Conservation (phyloP, 768 basidiomycete genomes). For the Ramaria sp. region DNA sequence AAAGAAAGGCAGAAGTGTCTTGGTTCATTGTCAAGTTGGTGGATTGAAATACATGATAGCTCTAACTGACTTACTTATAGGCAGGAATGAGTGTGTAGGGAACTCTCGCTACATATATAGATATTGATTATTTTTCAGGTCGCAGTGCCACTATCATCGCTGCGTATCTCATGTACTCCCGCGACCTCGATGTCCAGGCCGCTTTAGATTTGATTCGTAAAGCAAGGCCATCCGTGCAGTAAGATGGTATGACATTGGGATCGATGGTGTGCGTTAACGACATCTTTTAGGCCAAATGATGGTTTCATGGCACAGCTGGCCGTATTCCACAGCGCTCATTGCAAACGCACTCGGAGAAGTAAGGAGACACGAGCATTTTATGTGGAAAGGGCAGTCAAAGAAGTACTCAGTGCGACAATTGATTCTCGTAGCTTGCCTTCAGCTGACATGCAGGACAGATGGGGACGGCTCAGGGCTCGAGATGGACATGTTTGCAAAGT, state of each 20-base stretch:
- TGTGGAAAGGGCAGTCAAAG: slow-evolving; percentile 59
- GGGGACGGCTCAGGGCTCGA: slow-evolving; percentile 58
- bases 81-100: slow-evolving; percentile 57
- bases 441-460: slow-evolving; percentile 30
- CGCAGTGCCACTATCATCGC: slow-evolving; percentile 79
- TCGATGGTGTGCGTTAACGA: not conserved
- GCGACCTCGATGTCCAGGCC: slow-evolving; percentile 39
- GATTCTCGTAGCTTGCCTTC: slow-evolving; percentile 4
- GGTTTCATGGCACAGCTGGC: slow-evolving; percentile 75
- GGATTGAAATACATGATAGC: not conserved
- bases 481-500: slow-evolving; percentile 68
- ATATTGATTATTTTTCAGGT: slow-evolving; percentile 31
- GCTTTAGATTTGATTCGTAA: slow-evolving; percentile 62
- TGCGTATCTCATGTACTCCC: slow-evolving; percentile 79
- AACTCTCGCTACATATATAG: not conserved
- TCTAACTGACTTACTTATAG: slow-evolving; percentile 30
- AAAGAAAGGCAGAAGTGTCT: slow-evolving; percentile 61
- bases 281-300: slow-evolving; percentile 62
- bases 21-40: slow-evolving; percentile 69
- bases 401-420: slow-evolving; percentile 59
- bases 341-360: slow-evolving; percentile 53
- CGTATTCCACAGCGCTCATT: slow-evolving; percentile 64
- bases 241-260: slow-evolving; percentile 18
- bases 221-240: slow-evolving; percentile 65
- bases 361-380: slow-evolving; percentile 75